Evolutionary conservation across 2,329 filamentous ascomycete species (phyloP).

Genomic region (Hansfordia pulvinata): DNA sequence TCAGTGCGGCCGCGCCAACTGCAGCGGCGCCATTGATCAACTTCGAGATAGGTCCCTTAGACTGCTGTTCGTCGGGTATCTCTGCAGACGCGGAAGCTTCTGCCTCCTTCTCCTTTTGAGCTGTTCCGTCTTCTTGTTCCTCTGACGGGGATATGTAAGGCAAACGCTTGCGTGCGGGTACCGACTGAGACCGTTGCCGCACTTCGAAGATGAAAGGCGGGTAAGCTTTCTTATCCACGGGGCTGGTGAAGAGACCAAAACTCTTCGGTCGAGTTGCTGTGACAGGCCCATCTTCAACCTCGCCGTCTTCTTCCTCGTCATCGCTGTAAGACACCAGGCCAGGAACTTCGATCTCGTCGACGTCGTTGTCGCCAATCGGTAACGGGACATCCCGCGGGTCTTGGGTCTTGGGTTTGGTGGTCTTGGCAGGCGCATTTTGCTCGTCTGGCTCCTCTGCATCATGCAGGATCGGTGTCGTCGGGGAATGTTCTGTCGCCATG

Average conservation of each 20-base stretch:
- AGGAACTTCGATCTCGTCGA: slow-evolving; percentile 70
- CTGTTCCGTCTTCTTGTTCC: no score
- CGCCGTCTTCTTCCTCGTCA: slow-evolving; percentile 37
- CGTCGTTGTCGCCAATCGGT: slow-evolving; percentile 51
- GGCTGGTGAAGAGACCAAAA: no score
- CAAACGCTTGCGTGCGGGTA: no score
- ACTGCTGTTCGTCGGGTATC: no score
- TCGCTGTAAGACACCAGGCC: slow-evolving; percentile 50
- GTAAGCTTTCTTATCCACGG: no score
- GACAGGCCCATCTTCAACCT: slow-evolving; percentile 36
- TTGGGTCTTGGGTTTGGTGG: slow-evolving; percentile 2
- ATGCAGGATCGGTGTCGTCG: slow-evolving; percentile 19
- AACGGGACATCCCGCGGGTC: slow-evolving; percentile 53
- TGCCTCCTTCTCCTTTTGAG: no score
- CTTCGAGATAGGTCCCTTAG: no score
- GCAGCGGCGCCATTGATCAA: neutral
- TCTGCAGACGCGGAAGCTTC: no score
- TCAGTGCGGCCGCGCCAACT: neutral
- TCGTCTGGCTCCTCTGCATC: slow-evolving; percentile 6
- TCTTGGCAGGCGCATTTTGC: slow-evolving; percentile 5
- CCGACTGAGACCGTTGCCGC: no score
- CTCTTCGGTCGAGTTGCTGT: slow-evolving; percentile 47
- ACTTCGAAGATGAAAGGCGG: no score
- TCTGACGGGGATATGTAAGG: no score
- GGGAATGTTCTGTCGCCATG: slow-evolving; percentile 22